phyloP scores from a whole-genome alignment of 2,329 filamentous ascomycete species.

The Beauveria brongniartii region DNA sequence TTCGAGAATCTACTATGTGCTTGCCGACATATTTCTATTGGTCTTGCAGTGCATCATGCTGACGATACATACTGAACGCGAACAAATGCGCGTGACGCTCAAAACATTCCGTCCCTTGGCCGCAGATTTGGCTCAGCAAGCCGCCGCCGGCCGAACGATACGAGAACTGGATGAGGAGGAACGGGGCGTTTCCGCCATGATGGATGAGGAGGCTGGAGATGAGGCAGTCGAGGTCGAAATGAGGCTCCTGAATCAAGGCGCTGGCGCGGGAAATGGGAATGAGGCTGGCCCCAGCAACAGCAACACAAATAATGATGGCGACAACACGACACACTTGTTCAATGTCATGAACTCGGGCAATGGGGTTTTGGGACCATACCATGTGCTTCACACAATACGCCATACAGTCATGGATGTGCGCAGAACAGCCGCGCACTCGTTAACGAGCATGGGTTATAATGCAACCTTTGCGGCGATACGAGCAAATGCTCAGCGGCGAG shows the following conservation, averaged over 20 bases:
- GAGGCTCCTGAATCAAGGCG: constrained; percentile 26
- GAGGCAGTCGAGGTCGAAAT: constrained; percentile 39
- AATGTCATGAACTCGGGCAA: constrained; percentile 48
- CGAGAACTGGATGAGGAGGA: constrained; percentile 52
- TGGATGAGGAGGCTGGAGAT: constrained; percentile 26
- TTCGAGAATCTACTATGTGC: constrained; percentile 45
- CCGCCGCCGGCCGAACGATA: constrained; percentile 21
- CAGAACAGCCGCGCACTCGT: constrained; percentile 40
- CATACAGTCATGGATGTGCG: constrained; percentile 39
- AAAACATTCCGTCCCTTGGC: constrained; percentile 29
- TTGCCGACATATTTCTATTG: constrained; percentile 49
- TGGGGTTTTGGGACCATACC: constrained; percentile 44
- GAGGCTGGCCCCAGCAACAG: constrained; percentile 14
- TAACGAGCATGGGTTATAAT: constrained; percentile 47
- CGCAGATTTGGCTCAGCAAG: constrained; percentile 21
- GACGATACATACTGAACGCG: constrained; percentile 52
- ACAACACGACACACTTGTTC: constrained; percentile 30
- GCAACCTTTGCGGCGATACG: constrained; percentile 42
- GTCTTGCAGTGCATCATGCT: constrained; percentile 56
- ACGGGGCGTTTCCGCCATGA: constrained; percentile 38
- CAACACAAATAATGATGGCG: constrained; percentile 22
- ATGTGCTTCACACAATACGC: constrained; percentile 41
- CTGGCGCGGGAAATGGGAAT: constrained; percentile 15
- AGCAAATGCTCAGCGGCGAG: constrained; percentile 31
- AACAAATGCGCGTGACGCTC: constrained; percentile 44